Base-by-base conservation (phyloP, 2,329 filamentous ascomycete genomes). In the Exophiala bonariae region DNA sequence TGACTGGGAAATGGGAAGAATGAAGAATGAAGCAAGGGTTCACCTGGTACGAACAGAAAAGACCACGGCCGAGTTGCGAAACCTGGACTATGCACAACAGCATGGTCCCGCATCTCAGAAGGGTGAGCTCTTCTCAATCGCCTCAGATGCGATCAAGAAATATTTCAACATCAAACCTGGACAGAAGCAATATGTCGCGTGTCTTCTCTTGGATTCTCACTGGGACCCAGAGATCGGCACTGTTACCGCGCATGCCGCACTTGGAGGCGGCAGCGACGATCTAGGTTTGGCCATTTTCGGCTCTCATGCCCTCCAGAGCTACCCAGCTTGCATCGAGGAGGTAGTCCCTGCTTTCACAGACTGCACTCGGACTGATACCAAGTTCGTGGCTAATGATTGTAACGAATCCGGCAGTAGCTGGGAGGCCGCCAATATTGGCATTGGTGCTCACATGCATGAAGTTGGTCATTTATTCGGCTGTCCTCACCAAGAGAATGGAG, bases 381-480 rank as follows among this genome's bases (percentile, higher is more conserved):
- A 82, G 31, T 80, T 80, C 59, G 83, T 96, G 30, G 86, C 87
- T 13, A 96, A 96, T 60, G 89, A 95, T 64, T 89, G 83, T 65
- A 86, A 87, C 58, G 88, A 96, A 57, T 85, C 85, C 5, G 91
- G 91, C 18, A 95, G 88, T 63, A 93, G 84, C 37, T 97, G 92
- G 92, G 92, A 97, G 66, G 84, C 90, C n/a, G 90, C 89, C 19
- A 95, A 92, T 59, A 86, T 96, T 51, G 91, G 91, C 22, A 95
- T 97, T 55, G 92, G 92, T 6, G 91, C 89, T 8, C 92, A 97
- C 66, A 69, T 97, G 38, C 92, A 95, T 66, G 90, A 96, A 68
- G 86, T 86, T 1, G 92, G 92, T 3, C 92, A 95, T 69, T 69
- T 96, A 17, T 87, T 97, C 57, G 92, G 92, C 40, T 95, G 89